Base-by-base conservation (phyloP, 495 filamentous ascomycete species). In the Aspergillus taichungensis region DNA sequence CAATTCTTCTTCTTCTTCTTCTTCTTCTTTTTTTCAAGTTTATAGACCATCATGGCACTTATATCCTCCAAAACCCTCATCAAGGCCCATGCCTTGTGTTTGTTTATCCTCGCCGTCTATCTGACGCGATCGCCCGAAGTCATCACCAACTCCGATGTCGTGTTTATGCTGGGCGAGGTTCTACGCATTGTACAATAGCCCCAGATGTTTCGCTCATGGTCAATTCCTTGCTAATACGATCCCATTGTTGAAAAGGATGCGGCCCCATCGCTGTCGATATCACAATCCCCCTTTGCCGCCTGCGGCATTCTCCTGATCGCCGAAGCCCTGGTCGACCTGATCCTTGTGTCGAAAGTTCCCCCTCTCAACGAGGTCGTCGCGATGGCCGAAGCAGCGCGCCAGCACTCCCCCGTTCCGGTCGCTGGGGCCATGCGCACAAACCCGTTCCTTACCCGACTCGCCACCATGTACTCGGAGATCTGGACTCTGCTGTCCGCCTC, bases 141-240 rank as follows among this genome's bases (percentile, higher is more conserved):
- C 46, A 74, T 95, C 49, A 78, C 82, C 35, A 82, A 92, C 56
- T 87, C 88, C 43, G 82, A 86, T 35, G 53, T 94, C 8, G 86
- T 94, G 41, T 90, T 79, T 54, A 77, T 95, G 34, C 66, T 94
- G 10, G 88, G 88, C 35, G 87, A 92, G 60, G 74, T 87, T 35
- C 81, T 92, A 77, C 75, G 78, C 47, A 74, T 94, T 48, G 85
- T 87, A 78, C 30, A 69, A 59, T 31, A 30, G 18, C n/a, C 30
- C 30, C 30, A 44, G 37, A 24, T 14, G 13, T 6, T 8, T 37
- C n/a, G 3, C 8, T 10, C 32, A 34, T 34, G 18, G 8, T 14
- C 14, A 9, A 13, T 24, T 29, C 32, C 37, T 43, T 50, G 36
- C 27, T 5, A 50, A 73, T 63, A 66, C 71, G 6, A 45, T 68